Evolutionary conservation across 2,329 filamentous ascomycete genomes (phyloP).

Genomic region (Akanthomyces lecanii): DNA sequence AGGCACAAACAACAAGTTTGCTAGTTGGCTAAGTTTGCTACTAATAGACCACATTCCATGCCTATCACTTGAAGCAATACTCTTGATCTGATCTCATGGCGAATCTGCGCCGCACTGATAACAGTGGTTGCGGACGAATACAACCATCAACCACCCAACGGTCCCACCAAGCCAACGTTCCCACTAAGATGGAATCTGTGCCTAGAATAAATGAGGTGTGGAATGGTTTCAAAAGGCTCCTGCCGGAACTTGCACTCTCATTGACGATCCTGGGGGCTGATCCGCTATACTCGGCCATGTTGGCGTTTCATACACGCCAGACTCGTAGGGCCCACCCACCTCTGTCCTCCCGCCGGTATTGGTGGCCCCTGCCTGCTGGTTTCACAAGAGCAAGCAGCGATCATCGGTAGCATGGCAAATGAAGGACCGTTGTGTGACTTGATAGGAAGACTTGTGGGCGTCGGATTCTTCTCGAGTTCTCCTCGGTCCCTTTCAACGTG

Average conservation of each 20-base stretch:
- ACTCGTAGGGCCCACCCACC: not conserved
- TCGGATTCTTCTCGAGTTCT: not conserved
- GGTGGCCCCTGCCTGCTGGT: not conserved
- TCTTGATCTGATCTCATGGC: not conserved
- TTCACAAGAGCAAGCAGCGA: not conserved
- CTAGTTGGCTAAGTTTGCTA: slow-evolving; percentile 1
- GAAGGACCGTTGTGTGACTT: not conserved
- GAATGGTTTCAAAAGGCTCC: not conserved
- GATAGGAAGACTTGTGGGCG: not conserved
- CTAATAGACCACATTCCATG: not conserved
- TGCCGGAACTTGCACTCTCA: not conserved
- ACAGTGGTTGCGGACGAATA: not conserved
- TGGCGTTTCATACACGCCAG: not conserved
- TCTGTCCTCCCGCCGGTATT: not conserved
- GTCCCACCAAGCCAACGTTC: not conserved
- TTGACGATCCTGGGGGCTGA: not conserved
- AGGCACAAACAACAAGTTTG: not conserved
- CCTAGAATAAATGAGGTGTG: not conserved
- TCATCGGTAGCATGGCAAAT: not conserved
- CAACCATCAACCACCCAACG: not conserved
- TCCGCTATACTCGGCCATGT: not conserved
- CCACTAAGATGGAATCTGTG: not conserved
- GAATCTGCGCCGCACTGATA: not conserved
- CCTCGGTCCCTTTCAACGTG: not conserved
- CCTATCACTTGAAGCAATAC: not conserved